Evolutionary conservation across 1,284 basidiomycete species (phyloP), one percentile per base, ranked within the genome.

Genomic region (Puccinia novopanici): DNA sequence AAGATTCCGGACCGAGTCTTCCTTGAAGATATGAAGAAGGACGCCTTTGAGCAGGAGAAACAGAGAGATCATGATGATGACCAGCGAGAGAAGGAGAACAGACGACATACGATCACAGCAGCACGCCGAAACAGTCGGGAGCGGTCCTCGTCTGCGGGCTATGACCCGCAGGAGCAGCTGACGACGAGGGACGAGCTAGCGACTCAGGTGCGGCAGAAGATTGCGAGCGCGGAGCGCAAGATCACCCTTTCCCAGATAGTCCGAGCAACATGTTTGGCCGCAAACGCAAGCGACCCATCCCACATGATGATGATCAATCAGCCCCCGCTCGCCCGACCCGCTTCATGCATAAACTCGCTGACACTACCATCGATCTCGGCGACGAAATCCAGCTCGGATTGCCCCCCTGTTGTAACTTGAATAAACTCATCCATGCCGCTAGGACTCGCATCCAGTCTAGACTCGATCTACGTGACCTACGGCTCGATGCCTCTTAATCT

Each of bases 391-490:
- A 74, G 17, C 10, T n/a, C 50, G 37, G 72, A 17, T 24, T 74
- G 5, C 72, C 72, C 10, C 45, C 72, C n/a, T 57, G 72, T 24
- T 74, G 72, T 48, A 74, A 74, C 57, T 74, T 74, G 15, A 74
- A 57, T 12, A 74, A 50, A 61, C 54, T 74, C 40, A 61, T 74
- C n/a, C 54, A 74, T 12, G 22, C 34, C 55, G 72, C 72, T 37
- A 19, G n/a, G 4, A 9, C 0, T 9, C n/a, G 52, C 12, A 57
- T 73, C 15, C 48, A 55, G 22, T 22, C 45, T 34, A 55, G 52
- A 37, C 24, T 73, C 13, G 37, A 73, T 0, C 24, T 52, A 1
- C 67, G 67, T 27, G 27, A 50, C 42, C 24, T 24, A 13, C 67
- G 59, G 6, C 59, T 63, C 10, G 15, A 30, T 2, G 37, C 59